Conservation (phyloP, 106 monocot genomes). For the Gastrodia elata region DNA sequence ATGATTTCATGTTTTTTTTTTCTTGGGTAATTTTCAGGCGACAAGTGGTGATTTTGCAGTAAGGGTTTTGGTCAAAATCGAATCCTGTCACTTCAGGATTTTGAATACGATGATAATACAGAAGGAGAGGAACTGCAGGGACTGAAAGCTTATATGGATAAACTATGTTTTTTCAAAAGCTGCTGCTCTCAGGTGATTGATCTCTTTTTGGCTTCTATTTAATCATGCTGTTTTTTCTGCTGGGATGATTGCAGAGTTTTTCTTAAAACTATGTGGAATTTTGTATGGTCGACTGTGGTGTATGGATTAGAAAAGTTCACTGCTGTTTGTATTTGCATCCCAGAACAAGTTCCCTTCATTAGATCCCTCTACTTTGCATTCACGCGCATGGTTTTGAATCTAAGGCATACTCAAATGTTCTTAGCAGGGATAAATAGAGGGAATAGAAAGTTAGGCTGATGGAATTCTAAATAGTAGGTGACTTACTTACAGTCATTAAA, state of each 20-base stretch:
- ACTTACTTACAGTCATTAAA: too few species aligned
- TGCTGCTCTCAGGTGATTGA: constrained; percentile 24
- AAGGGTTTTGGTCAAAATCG: background rate
- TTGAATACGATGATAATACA: background rate
- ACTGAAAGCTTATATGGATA: constrained; percentile 24
- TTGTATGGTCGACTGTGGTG: background rate
- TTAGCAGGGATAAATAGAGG: background rate
- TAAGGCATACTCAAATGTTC: background rate
- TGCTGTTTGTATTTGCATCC: background rate
- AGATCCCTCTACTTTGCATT: background rate
- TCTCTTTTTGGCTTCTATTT: background rate
- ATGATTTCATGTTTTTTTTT: background rate
- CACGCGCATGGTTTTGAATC: background rate
- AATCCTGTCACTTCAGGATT: background rate
- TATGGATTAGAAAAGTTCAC: background rate
- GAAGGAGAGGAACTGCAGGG: background rate
- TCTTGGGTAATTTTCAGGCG: background rate
- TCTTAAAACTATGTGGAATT: background rate
- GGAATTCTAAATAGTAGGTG: background rate
- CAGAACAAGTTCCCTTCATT: background rate
- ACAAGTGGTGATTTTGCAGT: background rate
- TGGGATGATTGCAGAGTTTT: background rate
- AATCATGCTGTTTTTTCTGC: background rate
- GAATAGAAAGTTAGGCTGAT: background rate
- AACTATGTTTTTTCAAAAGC: constrained; percentile 28